phyloP scores from a whole-genome alignment of 305 asterid species.

The Ruellia speciosa region DNA sequence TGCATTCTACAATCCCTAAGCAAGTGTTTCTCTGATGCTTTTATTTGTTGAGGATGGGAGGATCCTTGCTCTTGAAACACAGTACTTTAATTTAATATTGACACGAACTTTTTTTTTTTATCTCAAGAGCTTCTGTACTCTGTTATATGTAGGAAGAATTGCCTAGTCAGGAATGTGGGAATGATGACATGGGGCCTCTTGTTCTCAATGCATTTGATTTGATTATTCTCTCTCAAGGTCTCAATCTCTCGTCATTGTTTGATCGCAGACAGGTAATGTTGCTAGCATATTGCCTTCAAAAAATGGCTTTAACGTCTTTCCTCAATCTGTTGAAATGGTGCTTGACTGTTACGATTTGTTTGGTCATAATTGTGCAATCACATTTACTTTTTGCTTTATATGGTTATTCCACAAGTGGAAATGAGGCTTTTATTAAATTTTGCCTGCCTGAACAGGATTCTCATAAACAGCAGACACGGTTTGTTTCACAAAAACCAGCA shows the following conservation, averaged over 20 bases:
- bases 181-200: constrained; percentile 73
- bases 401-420: neutral
- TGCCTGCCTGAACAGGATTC: constrained; percentile 50
- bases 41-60: too few relatives aligned
- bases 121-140: constrained; percentile 17
- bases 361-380: neutral
- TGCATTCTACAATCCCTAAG: too few relatives aligned
- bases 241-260: constrained; percentile 74
- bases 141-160: constrained; percentile 49
- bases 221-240: constrained; percentile 90
- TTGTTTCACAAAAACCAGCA: constrained; percentile 87
- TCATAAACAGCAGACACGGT: constrained; percentile 68
- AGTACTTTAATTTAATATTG: neutral
- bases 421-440: neutral
- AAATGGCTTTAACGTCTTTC: too few relatives aligned
- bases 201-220: constrained; percentile 89
- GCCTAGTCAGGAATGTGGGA: constrained; percentile 43
- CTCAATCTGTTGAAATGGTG: neutral
- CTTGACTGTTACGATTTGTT: neutral
- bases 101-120: neutral
- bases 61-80: too few relatives aligned
- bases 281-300: constrained; percentile 4
- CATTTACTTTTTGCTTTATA: neutral
- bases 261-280: constrained; percentile 70
- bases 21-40: too few relatives aligned